Percentiles rank a stretch among this genome's conserved stretches.
Conservation (phyloP, 345 rosid genomes). For the Cardiospermum halicacabum region DNA sequence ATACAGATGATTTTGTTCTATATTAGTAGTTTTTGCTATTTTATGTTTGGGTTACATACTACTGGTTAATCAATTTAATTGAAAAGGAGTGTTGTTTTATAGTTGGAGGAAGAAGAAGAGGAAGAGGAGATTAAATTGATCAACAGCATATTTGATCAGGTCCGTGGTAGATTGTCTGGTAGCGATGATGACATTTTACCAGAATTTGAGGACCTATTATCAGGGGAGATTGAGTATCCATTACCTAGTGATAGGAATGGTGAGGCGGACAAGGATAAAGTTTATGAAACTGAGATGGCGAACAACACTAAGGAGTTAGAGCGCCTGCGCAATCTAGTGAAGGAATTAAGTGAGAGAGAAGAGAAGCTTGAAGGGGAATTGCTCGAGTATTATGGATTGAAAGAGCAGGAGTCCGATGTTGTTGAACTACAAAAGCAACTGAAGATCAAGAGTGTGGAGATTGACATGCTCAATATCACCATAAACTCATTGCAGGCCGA, state of each 20-base stretch:
- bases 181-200: conserved; percentile 59
- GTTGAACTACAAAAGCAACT: conserved; percentile 79
- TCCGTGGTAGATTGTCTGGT: conserved; percentile 36
- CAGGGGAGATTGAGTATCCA: conserved; percentile 77
- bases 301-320: conserved; percentile 71
- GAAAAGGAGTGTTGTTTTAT: conserved; percentile 15
- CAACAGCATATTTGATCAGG: conserved; percentile 61
- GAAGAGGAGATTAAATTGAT: conserved; percentile 93
- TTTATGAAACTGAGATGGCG: conserved; percentile 68
- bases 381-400: conserved; percentile 88
- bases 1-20: neutral
- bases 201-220: conserved; percentile 72
- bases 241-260: conserved; percentile 47
- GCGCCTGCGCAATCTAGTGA: conserved; percentile 59
- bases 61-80: neutral
- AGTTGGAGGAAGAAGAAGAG: conserved; percentile 70
- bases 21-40: neutral
- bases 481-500: conserved; percentile 80
- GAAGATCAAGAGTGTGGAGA: conserved; percentile 89
- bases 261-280: conserved; percentile 50
- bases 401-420: conserved; percentile 83
- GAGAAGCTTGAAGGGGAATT: conserved; percentile 90
- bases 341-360: conserved; percentile 88
- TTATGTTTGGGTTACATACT: neutral
- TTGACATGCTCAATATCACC: conserved; percentile 84